Evolutionary conservation across 306 rosid genomes (phyloP).

Genomic region (Sphenostylis stenocarpa): DNA sequence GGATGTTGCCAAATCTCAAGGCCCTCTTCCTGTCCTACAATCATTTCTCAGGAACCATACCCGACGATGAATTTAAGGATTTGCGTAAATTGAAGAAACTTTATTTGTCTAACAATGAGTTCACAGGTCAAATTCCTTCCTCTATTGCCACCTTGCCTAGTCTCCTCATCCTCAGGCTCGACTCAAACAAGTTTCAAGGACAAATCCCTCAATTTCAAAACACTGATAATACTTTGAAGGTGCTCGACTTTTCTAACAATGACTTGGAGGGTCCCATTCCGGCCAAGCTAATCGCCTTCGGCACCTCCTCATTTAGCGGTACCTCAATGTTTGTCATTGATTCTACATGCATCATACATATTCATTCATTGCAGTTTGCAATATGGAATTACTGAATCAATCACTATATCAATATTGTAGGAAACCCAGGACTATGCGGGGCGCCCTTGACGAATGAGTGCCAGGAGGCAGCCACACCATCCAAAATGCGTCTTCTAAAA

Average conservation of each 20-base stretch:
- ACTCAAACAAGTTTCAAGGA: constrained; percentile 76
- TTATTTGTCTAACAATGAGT: constrained; percentile 54
- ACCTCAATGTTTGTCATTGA: not conserved
- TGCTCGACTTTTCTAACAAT: constrained; percentile 61
- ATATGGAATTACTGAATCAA: not conserved
- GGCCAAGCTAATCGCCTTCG: constrained; percentile 39
- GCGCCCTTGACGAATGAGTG: constrained; percentile 53
- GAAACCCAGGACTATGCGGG: constrained; percentile 67
- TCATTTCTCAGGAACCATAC: constrained; percentile 69
- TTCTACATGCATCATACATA: not conserved
- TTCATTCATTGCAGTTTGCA: not conserved
- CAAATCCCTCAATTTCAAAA: constrained; percentile 55
- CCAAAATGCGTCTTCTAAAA: constrained; percentile 29
- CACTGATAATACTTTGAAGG: constrained; percentile 25
- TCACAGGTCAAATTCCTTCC: constrained; percentile 69
- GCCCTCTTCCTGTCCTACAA: constrained; percentile 65
- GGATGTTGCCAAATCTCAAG: constrained; percentile 41
- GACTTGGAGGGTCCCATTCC: constrained; percentile 78
- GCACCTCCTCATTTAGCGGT: constrained; percentile 54
- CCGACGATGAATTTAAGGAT: constrained; percentile 60
- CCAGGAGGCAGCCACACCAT: not conserved
- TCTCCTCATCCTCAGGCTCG: constrained; percentile 56
- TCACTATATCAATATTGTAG: constrained; percentile 24
- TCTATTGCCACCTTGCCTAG: constrained; percentile 58
- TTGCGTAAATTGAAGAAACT: constrained; percentile 58